These are phyloP conservation scores for Fusarium sp. DNA, from an alignment of 2,329 filamentous ascomycete species.

Conservation along the genomic window DNA sequence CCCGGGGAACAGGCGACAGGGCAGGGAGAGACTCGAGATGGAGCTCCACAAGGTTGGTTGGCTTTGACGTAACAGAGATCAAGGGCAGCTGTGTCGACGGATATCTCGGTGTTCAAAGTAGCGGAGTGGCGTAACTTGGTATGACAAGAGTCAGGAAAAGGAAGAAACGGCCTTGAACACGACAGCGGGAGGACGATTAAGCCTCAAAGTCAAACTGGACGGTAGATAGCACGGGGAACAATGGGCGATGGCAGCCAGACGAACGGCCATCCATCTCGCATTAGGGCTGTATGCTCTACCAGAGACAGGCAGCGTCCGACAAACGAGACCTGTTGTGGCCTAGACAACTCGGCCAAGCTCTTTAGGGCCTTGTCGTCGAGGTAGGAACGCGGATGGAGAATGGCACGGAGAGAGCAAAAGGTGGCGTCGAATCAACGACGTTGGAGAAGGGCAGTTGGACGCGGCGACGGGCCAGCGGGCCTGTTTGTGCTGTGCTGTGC, in stretches of 20 bases:
- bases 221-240: background rate
- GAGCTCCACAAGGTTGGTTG: constrained; percentile 6
- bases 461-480: background rate
- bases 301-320: background rate
- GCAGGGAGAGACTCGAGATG: constrained; percentile 1
- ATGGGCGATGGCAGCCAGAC: constrained; percentile 3
- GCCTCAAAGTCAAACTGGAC: constrained; percentile 12
- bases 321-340: background rate
- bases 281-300: background rate
- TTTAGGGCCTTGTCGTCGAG: constrained; percentile 1
- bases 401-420: background rate
- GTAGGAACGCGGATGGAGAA: constrained; percentile 1
- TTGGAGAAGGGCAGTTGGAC: background rate
- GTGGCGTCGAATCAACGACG: constrained; percentile 7
- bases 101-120: background rate
- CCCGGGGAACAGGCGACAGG: background rate
- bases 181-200: constrained; percentile 20
- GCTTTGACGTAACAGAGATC: constrained; percentile 3
- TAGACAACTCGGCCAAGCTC: background rate
- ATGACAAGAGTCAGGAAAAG: background rate
- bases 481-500: background rate
- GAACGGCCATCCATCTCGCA: background rate
- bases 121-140: background rate
- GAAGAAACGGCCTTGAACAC: constrained; percentile 14
- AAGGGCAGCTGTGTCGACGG: background rate